These are phyloP conservation scores for Excoecaria agallocha DNA, from an alignment of 345 rosid genomes.

Conservation along the genomic window DNA sequence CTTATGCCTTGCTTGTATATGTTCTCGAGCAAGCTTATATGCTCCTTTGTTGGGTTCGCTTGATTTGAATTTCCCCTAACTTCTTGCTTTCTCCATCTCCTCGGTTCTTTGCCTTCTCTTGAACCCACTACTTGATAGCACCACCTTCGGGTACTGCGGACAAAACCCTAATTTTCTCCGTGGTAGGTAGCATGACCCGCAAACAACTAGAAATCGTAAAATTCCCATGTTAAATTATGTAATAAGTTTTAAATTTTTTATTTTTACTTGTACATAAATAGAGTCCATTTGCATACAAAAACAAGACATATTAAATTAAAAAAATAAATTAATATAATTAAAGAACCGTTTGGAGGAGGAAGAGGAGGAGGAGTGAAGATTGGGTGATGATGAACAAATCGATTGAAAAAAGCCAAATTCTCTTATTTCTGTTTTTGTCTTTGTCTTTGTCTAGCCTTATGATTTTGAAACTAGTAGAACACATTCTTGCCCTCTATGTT, in stretches of 20 bases:
- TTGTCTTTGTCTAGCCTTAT: conserved; percentile 92
- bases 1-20: conserved; percentile 72
- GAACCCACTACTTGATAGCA: conserved; percentile 29
- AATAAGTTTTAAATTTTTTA: not conserved
- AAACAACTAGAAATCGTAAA: conserved; percentile 29
- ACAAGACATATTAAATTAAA: conserved; percentile 13
- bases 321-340: not conserved
- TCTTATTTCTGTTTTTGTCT: conserved; percentile 87
- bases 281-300: conserved; percentile 40
- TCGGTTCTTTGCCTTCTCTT: conserved; percentile 30
- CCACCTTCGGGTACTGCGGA: conserved; percentile 33
- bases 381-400: conserved; percentile 34
- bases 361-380: conserved; percentile 33
- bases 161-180: conserved; percentile 39
- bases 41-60: conserved; percentile 80
- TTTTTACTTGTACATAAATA: conserved; percentile 15
- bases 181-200: conserved; percentile 37
- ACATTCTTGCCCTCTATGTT: conserved; percentile 97
- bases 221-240: not conserved
- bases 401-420: conserved; percentile 51
- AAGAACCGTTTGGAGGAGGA: conserved; percentile 56
- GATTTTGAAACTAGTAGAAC: conserved; percentile 98
- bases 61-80: conserved; percentile 7
- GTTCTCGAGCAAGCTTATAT: conserved; percentile 65
- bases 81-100: conserved; percentile 15